Evolutionary conservation across 768 basidiomycete species (phyloP).

Genomic region (Calocybe gangraenosa): DNA sequence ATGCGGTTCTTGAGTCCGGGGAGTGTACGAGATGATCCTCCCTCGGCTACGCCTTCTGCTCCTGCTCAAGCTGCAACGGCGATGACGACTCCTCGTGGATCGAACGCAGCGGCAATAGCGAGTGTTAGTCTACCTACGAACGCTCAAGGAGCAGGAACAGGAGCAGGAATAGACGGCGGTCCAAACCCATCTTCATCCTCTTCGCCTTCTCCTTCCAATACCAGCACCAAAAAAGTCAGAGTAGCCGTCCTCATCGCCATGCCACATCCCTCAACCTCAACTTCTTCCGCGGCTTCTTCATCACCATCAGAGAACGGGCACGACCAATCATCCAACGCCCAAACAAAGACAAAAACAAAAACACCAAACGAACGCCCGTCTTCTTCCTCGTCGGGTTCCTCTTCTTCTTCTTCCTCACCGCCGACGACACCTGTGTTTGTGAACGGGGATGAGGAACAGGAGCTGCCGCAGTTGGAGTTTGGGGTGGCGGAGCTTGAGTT

Average conservation of each 20-base stretch:
- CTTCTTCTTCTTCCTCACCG: conserved; percentile 9
- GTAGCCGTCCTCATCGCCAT: conserved; percentile 32
- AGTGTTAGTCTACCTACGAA: neutral
- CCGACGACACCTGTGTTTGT: neutral
- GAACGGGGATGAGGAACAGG: conserved; percentile 14
- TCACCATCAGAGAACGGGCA: conserved; percentile 6
- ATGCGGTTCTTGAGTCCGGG: conserved; percentile 1
- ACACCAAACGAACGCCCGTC: conserved; percentile 3
- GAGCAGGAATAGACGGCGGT: no score
- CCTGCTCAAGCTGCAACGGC: no score
- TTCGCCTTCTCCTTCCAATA: neutral
- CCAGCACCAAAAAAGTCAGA: conserved; percentile 14
- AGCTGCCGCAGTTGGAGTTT: conserved; percentile 28
- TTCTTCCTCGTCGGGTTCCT: neutral
- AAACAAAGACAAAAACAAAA: conserved; percentile 6
- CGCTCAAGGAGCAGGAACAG: neutral
- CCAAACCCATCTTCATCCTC: no score
- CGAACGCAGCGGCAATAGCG: no score
- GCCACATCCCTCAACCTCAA: no score
- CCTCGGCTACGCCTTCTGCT: conserved; percentile 1
- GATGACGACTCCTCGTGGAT: no score
- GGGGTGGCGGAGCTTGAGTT: conserved; percentile 25
- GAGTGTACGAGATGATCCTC: neutral
- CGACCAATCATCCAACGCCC: no score
- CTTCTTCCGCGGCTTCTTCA: no score